Evolutionary conservation across 2,329 filamentous ascomycete genomes (phyloP), one percentile per base, ranked within the genome.

Genomic region (Penicillium sp.): DNA sequence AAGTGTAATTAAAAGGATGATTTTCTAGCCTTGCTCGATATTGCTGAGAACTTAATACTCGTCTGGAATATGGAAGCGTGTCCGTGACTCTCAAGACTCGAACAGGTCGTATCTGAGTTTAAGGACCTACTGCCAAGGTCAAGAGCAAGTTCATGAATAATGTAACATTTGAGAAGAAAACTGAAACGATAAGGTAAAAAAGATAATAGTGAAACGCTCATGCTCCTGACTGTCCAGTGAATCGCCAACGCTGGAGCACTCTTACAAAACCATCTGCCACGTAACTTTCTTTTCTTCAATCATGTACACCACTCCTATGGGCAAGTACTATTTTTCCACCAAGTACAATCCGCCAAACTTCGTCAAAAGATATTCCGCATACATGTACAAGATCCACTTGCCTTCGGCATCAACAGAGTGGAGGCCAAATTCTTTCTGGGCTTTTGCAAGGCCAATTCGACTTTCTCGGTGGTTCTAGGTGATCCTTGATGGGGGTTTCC

Each of bases 221-320:
- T n/a, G 16, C 38, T 42, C 3, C n/a, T 42, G 38, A 42, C 38
- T 19, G 38, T 42, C 38, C 14, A 42, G 38, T n/a, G 16, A 6
- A n/a, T 42, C 38, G n/a, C 38, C 38, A 42, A 42, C 4, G 38
- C 38, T n/a, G 38, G n/a, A 42, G 38, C 38, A n/a, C 38, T 42
- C 16, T 42, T 72, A 79, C 26, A 79, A 61, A 3, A 77, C 72
- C 77, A 78, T 78, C 58, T 76, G 77, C 77, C 78, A 80, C 45
- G 68, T 74, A 11, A 80, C 76, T 61, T 72, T 76, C 68, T 75
- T 78, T 16, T 70, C 73, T 60, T 74, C 74, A 68, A 79, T 76
- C 74, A 79, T 76, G 22, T 65, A 64, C 68, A 80, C 65, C 30
- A 79, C 66, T 0, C 77, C 77, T 6, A 77, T 63, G 1, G 78